Percentiles rank a stretch among this genome's conserved stretches.
phyloP scores from a whole-genome alignment of 768 basidiomycete species.

The Termitomyces sp. region DNA sequence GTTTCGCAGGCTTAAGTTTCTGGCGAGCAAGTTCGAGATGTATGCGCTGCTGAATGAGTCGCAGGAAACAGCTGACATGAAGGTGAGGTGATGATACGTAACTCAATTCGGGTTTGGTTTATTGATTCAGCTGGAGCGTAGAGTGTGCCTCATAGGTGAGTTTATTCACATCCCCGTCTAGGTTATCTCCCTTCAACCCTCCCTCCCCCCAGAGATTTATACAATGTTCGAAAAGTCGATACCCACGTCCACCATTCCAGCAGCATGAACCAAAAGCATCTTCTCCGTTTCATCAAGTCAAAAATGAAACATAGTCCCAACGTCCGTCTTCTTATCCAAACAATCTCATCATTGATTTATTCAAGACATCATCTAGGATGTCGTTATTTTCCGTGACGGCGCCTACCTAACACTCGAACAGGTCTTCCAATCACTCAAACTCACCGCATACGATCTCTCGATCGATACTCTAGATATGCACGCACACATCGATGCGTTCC shows the following conservation, averaged over 20 bases:
- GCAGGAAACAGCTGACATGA: conserved; percentile 95
- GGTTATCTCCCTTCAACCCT: not conserved
- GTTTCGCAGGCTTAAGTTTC: conserved; percentile 85
- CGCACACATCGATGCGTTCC: conserved; percentile 96
- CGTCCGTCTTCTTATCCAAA: conserved; percentile 33
- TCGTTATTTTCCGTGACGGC: conserved; percentile 94
- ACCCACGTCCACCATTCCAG: conserved; percentile 99
- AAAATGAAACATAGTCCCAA: conserved; percentile 90
- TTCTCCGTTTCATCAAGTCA: conserved; percentile 97
- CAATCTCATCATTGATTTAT: not conserved
- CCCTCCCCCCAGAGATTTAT: conserved; percentile 81
- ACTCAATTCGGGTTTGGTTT: too few relatives aligned
- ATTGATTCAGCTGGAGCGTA: too few relatives aligned
- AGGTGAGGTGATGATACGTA: too few relatives aligned
- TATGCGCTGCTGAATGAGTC: conserved; percentile 89
- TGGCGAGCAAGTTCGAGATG: conserved; percentile 92
- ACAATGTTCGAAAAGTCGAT: conserved; percentile 97
- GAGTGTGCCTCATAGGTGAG: conserved; percentile 1
- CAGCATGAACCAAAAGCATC: conserved; percentile 99
- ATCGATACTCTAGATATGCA: conserved; percentile 99
- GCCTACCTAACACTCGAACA: conserved; percentile 83
- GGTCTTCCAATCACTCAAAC: conserved; percentile 94
- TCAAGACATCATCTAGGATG: conserved; percentile 58
- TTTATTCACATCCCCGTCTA: conserved; percentile 52
- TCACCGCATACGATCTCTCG: conserved; percentile 96